phyloP scores from a whole-genome alignment of 2,329 filamentous ascomycete genomes.

The Nigrospora osmanthi region DNA sequence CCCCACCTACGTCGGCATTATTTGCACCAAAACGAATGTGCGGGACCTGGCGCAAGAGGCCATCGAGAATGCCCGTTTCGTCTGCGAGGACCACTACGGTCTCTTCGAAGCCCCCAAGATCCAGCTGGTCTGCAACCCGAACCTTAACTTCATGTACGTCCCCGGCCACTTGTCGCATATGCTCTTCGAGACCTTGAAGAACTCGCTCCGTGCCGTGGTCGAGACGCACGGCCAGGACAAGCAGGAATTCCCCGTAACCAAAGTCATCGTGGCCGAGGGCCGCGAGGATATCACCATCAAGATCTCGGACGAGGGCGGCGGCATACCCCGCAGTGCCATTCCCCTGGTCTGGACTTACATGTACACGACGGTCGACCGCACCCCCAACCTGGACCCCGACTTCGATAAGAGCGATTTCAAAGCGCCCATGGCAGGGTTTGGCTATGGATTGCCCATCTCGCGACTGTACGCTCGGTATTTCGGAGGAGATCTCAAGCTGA shows the following conservation, averaged over 20 bases:
- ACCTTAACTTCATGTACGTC: constrained; percentile 98
- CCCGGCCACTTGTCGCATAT: constrained; percentile 98
- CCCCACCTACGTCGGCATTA: constrained; percentile 94
- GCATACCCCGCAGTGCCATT: constrained; percentile 86
- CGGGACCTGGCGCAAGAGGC: constrained; percentile 91
- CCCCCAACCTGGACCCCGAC: constrained; percentile 88
- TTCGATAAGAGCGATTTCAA: constrained; percentile 99
- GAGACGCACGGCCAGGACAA: constrained; percentile 93
- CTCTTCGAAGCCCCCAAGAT: constrained; percentile 95
- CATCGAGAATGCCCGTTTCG: constrained; percentile 97
- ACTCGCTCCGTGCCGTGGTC: constrained; percentile 92
- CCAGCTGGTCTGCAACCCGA: constrained; percentile 88
- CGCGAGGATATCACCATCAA: constrained; percentile 99
- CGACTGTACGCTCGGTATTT: constrained; percentile 94
- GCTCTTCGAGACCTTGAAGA: constrained; percentile 99
- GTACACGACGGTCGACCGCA: constrained; percentile 98
- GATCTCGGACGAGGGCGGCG: constrained; percentile 91
- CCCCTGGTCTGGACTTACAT: constrained; percentile 99
- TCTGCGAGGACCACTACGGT: constrained; percentile 97
- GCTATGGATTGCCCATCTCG: constrained; percentile 94
- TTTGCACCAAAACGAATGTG: constrained; percentile 98
- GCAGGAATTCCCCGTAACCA: constrained; percentile 92
- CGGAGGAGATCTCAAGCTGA: constrained; percentile 92
- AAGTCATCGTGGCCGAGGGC: constrained; percentile 94
- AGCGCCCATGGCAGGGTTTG: constrained; percentile 97